Conservation (phyloP, 2,329 filamentous ascomycete species). For the Sclerotinia glacialis region DNA sequence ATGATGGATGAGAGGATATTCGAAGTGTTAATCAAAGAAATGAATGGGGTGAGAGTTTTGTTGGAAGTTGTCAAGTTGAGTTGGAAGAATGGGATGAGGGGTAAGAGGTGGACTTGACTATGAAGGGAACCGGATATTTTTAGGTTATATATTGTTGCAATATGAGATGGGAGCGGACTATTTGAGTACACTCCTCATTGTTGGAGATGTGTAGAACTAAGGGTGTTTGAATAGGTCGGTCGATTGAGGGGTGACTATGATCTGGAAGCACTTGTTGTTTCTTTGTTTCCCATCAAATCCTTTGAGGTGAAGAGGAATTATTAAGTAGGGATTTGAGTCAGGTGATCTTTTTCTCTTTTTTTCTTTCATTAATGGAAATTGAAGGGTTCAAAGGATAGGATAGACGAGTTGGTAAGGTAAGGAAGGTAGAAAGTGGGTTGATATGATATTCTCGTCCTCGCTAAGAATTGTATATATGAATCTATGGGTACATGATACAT, state of each 20-base stretch:
- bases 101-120: too few species aligned
- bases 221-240: neutral
- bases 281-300: constrained; percentile 3
- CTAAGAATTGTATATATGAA: too few species aligned
- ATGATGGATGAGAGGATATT: neutral
- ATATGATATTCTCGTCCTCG: constrained; percentile 3
- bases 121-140: too few species aligned
- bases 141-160: neutral
- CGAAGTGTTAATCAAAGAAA: neutral
- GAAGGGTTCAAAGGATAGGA: neutral
- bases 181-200: neutral
- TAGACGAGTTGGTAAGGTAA: too few species aligned
- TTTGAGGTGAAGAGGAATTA: neutral
- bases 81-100: neutral
- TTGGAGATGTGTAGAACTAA: neutral
- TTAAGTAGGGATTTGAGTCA: neutral
- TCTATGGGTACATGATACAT: too few species aligned
- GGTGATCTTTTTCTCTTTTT: constrained; percentile 1
- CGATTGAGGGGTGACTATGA: neutral
- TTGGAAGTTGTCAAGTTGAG: neutral
- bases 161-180: neutral
- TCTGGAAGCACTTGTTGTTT: neutral
- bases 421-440: neutral
- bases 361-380: neutral
- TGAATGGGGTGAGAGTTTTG: neutral